Evolutionary conservation across 352 stramenopile species (phyloP).

Genomic region (Globisporangium polare): DNA sequence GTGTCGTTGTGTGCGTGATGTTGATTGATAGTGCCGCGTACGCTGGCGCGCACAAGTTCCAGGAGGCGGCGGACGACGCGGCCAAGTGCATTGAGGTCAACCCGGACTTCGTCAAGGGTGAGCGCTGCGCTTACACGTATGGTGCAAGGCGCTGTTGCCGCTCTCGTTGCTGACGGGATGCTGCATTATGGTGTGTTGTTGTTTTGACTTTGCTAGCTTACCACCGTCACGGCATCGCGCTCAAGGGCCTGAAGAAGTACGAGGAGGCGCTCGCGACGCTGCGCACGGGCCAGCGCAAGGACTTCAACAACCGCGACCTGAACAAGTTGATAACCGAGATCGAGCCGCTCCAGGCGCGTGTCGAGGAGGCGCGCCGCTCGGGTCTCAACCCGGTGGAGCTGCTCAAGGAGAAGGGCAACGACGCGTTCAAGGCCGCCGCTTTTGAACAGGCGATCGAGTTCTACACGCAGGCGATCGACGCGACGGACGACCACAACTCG

Average conservation of each 20-base stretch:
- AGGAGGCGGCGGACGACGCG: conserved; percentile 85
- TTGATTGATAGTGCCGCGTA: conserved; percentile 56
- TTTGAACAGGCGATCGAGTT: conserved; percentile 91
- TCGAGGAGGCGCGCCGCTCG: conserved; percentile 56
- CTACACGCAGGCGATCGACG: conserved; percentile 93
- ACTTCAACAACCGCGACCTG: conserved; percentile 85
- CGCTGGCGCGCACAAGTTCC: conserved; percentile 53
- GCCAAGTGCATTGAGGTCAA: conserved; percentile 91
- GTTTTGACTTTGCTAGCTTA: conserved; percentile 63
- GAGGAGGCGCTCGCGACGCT: conserved; percentile 73
- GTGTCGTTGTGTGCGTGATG: neutral
- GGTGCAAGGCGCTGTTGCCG: conserved; percentile 7
- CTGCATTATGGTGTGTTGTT: neutral
- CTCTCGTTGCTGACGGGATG: conserved; percentile 15
- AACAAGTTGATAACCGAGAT: conserved; percentile 80
- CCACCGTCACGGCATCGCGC: conserved; percentile 91
- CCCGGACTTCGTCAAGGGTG: conserved; percentile 92
- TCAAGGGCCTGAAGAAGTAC: conserved; percentile 87
- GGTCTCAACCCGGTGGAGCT: conserved; percentile 82
- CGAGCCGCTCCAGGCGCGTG: conserved; percentile 70
- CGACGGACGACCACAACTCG: conserved; percentile 60
- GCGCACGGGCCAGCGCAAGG: conserved; percentile 63
- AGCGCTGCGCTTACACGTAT: neutral
- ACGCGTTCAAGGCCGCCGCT: conserved; percentile 88
- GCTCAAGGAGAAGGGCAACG: conserved; percentile 93